These are phyloP conservation scores for Acanthamoeba royreba DNA, from an alignment of 208 protist genomes.

Conservation along the genomic window DNA sequence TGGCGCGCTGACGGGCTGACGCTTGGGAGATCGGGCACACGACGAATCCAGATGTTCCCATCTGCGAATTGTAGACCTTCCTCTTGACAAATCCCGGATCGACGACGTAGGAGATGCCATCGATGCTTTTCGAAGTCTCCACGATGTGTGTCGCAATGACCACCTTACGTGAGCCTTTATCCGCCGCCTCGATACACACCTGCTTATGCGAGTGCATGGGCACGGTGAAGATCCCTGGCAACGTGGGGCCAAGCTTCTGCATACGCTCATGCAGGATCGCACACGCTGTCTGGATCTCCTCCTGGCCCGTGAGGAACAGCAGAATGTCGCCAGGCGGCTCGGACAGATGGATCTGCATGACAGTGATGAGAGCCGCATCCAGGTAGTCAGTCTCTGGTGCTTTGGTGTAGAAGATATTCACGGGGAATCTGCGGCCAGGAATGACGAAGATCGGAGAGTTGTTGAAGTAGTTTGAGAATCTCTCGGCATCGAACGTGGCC, in stretches of 20 bases:
- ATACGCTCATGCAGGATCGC: slow-evolving; percentile 81
- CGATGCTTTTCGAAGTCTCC: slow-evolving; percentile 99
- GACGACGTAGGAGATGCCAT: slow-evolving; percentile 99
- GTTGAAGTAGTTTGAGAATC: slow-evolving; percentile 92
- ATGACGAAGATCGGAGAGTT: slow-evolving; percentile 79
- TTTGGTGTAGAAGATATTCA: slow-evolving; percentile 89
- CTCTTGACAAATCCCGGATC: slow-evolving; percentile 99
- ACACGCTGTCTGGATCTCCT: slow-evolving; percentile 94
- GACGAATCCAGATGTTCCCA: slow-evolving; percentile 94
- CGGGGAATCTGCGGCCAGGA: slow-evolving; percentile 82
- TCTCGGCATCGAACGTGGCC: slow-evolving; percentile 90
- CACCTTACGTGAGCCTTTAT: slow-evolving; percentile 38
- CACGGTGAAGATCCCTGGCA: slow-evolving; percentile 84
- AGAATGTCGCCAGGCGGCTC: slow-evolving; percentile 93
- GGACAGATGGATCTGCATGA: slow-evolving; percentile 83
- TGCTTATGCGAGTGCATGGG: slow-evolving; percentile 68
- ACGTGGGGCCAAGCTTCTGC: no score
- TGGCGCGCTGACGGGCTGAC: slow-evolving; percentile 90
- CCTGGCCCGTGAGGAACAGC: slow-evolving; percentile 97
- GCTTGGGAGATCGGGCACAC: slow-evolving; percentile 95
- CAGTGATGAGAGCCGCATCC: slow-evolving; percentile 86
- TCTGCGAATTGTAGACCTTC: slow-evolving; percentile 87
- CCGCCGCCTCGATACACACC: slow-evolving; percentile 36
- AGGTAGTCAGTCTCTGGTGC: slow-evolving; percentile 91
- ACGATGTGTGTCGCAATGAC: slow-evolving; percentile 99